Base-by-base conservation (phyloP, 1,284 basidiomycete species). In the Apiotrichum siamense region DNA sequence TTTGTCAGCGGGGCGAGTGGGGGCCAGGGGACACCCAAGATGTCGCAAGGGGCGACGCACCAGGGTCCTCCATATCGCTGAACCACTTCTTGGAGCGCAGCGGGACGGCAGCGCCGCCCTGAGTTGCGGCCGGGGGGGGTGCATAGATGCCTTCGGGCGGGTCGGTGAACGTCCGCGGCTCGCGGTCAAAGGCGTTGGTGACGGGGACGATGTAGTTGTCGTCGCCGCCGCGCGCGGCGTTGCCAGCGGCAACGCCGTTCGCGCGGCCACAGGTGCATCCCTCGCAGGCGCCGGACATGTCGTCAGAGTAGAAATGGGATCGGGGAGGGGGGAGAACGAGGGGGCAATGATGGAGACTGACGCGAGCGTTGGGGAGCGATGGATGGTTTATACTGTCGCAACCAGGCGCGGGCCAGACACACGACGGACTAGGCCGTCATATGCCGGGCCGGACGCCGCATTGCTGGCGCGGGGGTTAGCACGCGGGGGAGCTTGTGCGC, bases 31-130 rank as follows among this genome's bases (percentile, higher is more conserved):
- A 5, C 39, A 23, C n/a, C 9, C 7, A 9, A 4, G 36, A 37
- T n/a, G n/a, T n/a, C n/a, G n/a, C n/a, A n/a, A n/a, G n/a, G n/a
- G n/a, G 9, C 9, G 12, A 55, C 64, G 50, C 53, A 69, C 67
- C 65, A 18, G 57, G 60, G 50, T 71, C 67, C 13, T 60, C 53
- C 3, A 62, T 60, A 47, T 69, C 61, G 50, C 64, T 65, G 58
- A 69, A 72, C 70, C 70, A 72, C 49, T 63, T 52, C 60, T 72
- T 72, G 5, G 66, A 68, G 12, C 70, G 52, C 5, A 72, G 57
- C 1, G 68, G 68, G 0, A 66, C 59, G n/a, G 64, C 63, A 4
- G 60, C 62, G 48, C 68, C 65, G 15, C 66, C 64, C 44, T 64
- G 63, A 9, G 52, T 54, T 18, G 35, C 21, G 31, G 29, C 29